Percentiles rank a stretch among this genome's conserved stretches.
phyloP scores from a whole-genome alignment of 495 filamentous ascomycete genomes.

The Podospora pseudocomata region DNA sequence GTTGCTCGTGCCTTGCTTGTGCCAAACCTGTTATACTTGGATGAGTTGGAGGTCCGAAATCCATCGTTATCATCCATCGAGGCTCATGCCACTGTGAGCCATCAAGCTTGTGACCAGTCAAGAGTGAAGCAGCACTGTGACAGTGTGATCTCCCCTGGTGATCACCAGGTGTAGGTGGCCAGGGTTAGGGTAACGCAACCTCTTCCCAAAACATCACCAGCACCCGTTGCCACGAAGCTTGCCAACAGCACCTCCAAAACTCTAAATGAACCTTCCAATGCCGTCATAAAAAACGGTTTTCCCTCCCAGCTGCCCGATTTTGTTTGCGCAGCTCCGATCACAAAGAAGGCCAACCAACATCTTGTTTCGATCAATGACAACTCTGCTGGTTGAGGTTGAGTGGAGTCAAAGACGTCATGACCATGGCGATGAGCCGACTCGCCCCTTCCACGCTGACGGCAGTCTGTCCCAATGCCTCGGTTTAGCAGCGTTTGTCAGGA shows the following conservation, averaged over 20 bases:
- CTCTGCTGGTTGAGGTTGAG: background rate
- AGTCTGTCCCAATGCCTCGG: background rate
- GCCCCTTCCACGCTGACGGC: background rate
- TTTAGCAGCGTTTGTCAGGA: background rate
- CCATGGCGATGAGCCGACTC: background rate
- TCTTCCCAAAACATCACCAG: background rate
- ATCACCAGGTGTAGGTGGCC: background rate
- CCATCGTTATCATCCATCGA: too few species aligned
- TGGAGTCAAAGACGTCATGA: conserved; percentile 10
- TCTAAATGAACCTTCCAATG: background rate
- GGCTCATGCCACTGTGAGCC: too few species aligned
- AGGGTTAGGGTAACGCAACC: background rate
- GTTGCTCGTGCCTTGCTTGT: too few species aligned
- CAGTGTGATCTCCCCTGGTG: background rate
- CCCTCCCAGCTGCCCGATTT: background rate
- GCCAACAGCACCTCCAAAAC: background rate
- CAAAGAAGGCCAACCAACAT: background rate
- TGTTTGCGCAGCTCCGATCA: background rate
- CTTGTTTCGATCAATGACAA: conserved; percentile 2
- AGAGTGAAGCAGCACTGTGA: too few species aligned
- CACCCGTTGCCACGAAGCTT: background rate
- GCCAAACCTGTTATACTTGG: too few species aligned
- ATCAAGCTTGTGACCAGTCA: too few species aligned
- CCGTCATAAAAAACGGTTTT: background rate
- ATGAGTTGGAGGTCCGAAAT: too few species aligned